Evolutionary conservation across 768 basidiomycete genomes (phyloP), one percentile per base, ranked within the genome.

Genomic region (Trametopsis cervina): DNA sequence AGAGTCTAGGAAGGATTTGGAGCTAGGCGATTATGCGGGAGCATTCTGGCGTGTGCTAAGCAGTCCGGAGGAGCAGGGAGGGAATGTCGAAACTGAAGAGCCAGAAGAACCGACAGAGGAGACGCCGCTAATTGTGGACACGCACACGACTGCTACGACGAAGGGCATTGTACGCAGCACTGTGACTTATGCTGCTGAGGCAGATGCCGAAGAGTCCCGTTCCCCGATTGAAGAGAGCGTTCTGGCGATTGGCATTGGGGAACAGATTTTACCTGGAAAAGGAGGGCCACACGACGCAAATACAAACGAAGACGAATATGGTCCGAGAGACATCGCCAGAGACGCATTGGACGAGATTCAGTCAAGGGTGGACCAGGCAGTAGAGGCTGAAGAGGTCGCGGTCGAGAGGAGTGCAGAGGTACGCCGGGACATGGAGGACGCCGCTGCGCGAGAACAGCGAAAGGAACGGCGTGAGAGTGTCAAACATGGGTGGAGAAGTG

Each of bases 401-500:
- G 25, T 40, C 26, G 39, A 37, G 49, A 33, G 45, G 26, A 29
- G 40, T 6, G 10, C 37, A 33, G 49, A 35, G 40, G 22, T 46
- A 43, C 42, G 44, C 44, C 7, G 20, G 43, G 39, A 49, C 26
- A 42, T n/a, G 35, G 33, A 53, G 35, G 24, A 36, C 22, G 49
- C 24, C 18, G 39, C 23, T 27, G 25, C 25, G 43, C 23, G 44
- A 25, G 42, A 25, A 44, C 49, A 22, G 22, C 7, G 29, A 15
- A 33, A 15, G 29, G 29, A 33, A 15, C 25, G 21, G 46, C 39
- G 46, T 20, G 46, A 53, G 42, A 18, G 47, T 10, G 18, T 44
- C 7, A 52, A 54, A 21, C 26, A 39, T 21, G 60, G 56, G 66
- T 78, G 52, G 75, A 75, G 69, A 71, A 76, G 68, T 66, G 68